These are phyloP conservation scores for Solanum neorickii DNA, from an alignment of 257 asterid species.

Conservation along the genomic window DNA sequence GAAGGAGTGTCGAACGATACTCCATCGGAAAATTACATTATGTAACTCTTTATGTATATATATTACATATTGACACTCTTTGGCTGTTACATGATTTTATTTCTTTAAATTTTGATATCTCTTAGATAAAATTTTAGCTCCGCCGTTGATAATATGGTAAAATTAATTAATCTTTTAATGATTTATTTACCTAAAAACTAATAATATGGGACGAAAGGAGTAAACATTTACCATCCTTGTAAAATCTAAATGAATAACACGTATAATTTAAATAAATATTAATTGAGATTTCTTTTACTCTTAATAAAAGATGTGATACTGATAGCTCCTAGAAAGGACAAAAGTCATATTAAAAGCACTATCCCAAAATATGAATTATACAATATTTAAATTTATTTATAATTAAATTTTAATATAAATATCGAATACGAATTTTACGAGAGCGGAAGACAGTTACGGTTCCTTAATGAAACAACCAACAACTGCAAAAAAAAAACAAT, in stretches of 20 bases:
- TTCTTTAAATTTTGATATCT: too few relatives aligned
- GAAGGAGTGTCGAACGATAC: too few relatives aligned
- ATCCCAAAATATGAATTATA: rapidly evolving
- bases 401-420: rapidly evolving
- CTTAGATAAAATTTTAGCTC: too few relatives aligned
- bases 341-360: rapidly evolving
- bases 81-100: rapidly evolving
- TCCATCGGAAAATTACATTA: too few relatives aligned
- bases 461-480: not conserved
- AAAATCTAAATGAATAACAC: not conserved
- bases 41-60: too few relatives aligned
- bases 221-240: not conserved
- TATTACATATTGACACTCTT: too few relatives aligned
- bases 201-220: not conserved
- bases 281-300: rapidly evolving
- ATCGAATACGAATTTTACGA: rapidly evolving
- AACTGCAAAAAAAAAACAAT: not conserved
- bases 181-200: not conserved
- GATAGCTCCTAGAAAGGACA: rapidly evolving
- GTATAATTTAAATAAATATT: not conserved
- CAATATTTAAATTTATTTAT: rapidly evolving
- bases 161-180: not conserved
- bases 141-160: rapidly evolving
- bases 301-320: not conserved
- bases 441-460: not conserved